Base-by-base conservation (phyloP, 257 asterid species). In the Jacaranda mimosifolia region DNA sequence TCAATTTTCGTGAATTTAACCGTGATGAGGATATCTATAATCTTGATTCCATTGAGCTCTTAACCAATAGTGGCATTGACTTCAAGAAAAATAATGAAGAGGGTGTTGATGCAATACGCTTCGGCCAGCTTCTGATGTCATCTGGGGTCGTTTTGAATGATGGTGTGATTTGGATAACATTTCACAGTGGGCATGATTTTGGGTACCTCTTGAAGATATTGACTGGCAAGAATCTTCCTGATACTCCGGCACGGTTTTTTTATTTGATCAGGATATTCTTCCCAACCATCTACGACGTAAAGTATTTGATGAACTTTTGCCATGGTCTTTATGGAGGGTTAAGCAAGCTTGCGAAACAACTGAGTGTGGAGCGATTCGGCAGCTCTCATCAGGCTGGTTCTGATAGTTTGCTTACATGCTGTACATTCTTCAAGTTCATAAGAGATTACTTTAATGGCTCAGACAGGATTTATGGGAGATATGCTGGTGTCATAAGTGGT, bases 91-190 rank as follows among this genome's bases (percentile, higher is more conserved):
- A 80, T 63, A 52, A 45, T 3, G 68, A 77, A 26, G 46, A 68
- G 51, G 87, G 87, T 26, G 26, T 84, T 49, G 81, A 84, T 74
- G 77, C 72, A 42, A 36, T 43, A 57, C 57, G 80, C n/a, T 84
- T 84, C 73, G 63, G 85, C 53, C 70, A 77, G 81, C 85, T 84
- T 58, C 79, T 84, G 56, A 84, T 80, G 85, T 56, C 87, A 21
- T 84, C 85, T 35, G 85, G 85, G 79, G 75, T 81, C 58, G 87
- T 84, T 39, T 60, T 80, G 85, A 84, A 84, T 69, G 83, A 84
- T 70, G 66, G 43, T 18, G 74, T 84, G 26, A 79, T 52, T 45
- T 80, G 85, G 87, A 76, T 80, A 18, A 77, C 87, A 3, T 84
- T 84, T 63, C 85, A 83, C 63, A 62, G 85, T 13, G 83, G 70